Conservation (phyloP, 805 yeast species). For the Candida takata region DNA sequence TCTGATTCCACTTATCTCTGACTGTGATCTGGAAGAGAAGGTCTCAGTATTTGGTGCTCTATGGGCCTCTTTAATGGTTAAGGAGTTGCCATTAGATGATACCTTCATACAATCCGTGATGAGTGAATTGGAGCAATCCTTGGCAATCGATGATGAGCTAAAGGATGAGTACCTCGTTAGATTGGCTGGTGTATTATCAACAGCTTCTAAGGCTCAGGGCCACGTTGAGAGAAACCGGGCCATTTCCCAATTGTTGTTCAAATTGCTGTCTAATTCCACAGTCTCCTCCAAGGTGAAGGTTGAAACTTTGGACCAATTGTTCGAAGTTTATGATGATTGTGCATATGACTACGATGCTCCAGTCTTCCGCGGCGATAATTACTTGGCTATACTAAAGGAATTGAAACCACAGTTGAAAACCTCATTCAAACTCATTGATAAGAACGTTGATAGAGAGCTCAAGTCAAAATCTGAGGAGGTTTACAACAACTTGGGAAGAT, state of each 20-base stretch:
- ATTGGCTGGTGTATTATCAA: conserved; percentile 46
- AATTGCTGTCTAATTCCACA: conserved; percentile 21
- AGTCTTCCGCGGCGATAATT: conserved; percentile 52
- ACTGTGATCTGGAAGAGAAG: conserved; percentile 23
- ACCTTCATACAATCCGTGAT: conserved; percentile 22
- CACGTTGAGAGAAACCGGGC: conserved; percentile 36
- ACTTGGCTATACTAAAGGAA: conserved; percentile 35
- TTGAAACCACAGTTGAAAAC: conserved; percentile 43
- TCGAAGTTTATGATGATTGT: conserved; percentile 76
- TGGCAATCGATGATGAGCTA: conserved; percentile 16
- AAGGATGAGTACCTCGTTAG: conserved; percentile 34
- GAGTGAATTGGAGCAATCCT: conserved; percentile 15
- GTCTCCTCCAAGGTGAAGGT: conserved; percentile 37
- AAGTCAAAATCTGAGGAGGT: conserved; percentile 64
- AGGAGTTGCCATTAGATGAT: conserved; percentile 13
- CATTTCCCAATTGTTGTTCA: conserved; percentile 39
- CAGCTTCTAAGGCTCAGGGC: conserved; percentile 40
- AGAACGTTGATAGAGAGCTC: conserved; percentile 47
- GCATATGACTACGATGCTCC: conserved; percentile 58
- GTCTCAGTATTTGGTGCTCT: conserved; percentile 34
- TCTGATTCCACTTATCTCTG: conserved; percentile 3
- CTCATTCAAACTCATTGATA: conserved; percentile 58
- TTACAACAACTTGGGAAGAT: conserved; percentile 58
- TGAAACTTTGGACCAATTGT: conserved; percentile 59
- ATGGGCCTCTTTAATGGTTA: conserved; percentile 34